Evolutionary conservation across 2,329 filamentous ascomycete species (phyloP), one percentile per base, ranked within the genome.

Genomic region (Metarhizium sp.): DNA sequence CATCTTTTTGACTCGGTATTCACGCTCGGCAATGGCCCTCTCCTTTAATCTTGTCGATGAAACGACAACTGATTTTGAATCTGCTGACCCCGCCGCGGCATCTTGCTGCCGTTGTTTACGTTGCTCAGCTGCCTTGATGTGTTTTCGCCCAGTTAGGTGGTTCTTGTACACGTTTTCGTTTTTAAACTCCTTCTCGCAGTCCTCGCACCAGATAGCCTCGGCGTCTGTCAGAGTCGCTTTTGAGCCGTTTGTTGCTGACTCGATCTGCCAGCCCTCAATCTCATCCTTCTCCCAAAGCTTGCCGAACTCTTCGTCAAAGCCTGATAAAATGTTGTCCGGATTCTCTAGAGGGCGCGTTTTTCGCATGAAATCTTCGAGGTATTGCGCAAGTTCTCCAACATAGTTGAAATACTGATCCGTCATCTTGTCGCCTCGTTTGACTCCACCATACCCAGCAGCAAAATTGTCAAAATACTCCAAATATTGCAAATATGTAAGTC

Each of bases 401-500:
- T 99, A 99, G 60, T 82, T 82, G 71, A 97, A 95, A 70, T 97
- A 99, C 63, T 87, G 83, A 63, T 97, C 92, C 1, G 89, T 96
- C 71, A 95, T 75, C 75, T 97, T 99, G 66, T 96, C 88, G 34
- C 79, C 75, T 52, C 88, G 80, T 67, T 88, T 92, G 60, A 96
- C 78, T 13, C 85, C 85, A 51, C 88, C 81, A 51, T 85, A 79
- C 4, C 88, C 88, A 0, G 85, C 80, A 1, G 84, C 78, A 67
- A 99, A 97, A 60, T 84, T 83, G 72, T 99, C 94, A 69, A 99
- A 97, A 1, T 85, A 73, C 61, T 95, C 90, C 43, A 99, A 82
- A 64, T 96, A 99, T 75, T 97, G 92, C 51, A 97, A 77, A 67
- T 99, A 99, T 16, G 84, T 87, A 46, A 94, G 74, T 53, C 92